phyloP scores from a whole-genome alignment of 208 protist species.

The Zelonia costaricensis region DNA sequence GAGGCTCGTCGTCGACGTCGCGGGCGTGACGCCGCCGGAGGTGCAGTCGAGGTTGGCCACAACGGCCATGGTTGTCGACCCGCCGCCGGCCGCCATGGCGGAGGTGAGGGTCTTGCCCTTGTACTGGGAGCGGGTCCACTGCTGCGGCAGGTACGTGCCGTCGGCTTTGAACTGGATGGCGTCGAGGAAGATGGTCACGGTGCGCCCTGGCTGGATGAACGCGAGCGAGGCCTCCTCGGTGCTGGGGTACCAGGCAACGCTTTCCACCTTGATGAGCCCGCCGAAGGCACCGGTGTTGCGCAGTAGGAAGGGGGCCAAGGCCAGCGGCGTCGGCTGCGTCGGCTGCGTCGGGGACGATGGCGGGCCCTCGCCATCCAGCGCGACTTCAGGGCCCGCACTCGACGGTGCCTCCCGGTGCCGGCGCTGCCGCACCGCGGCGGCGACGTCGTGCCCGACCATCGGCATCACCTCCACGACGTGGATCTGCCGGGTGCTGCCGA shows the following conservation, averaged over 20 bases:
- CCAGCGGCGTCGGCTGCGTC: not conserved
- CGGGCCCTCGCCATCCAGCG: not conserved
- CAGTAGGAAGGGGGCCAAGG: slow-evolving; percentile 38
- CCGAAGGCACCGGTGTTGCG: slow-evolving; percentile 60
- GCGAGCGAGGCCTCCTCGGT: slow-evolving; percentile 66
- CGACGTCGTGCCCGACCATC: slow-evolving; percentile 37
- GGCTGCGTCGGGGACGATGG: not conserved
- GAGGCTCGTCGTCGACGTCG: slow-evolving; percentile 25
- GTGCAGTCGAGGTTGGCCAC: slow-evolving; percentile 29
- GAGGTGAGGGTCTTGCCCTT: slow-evolving; percentile 43
- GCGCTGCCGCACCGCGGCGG: slow-evolving; percentile 13
- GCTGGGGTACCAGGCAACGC: slow-evolving; percentile 76
- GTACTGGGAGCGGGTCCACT: slow-evolving; percentile 62
- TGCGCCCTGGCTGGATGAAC: slow-evolving; percentile 67
- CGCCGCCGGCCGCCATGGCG: slow-evolving; percentile 41
- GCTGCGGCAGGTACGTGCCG: slow-evolving; percentile 61
- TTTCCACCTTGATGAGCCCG: slow-evolving; percentile 70
- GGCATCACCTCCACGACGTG: slow-evolving; percentile 70
- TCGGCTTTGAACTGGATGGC: slow-evolving; percentile 60
- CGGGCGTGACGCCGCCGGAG: slow-evolving; percentile 19
- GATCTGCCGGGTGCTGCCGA: slow-evolving; percentile 73
- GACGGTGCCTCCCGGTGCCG: slow-evolving; percentile 12
- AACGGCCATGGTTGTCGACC: slow-evolving; percentile 44
- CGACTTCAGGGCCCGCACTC: not conserved
- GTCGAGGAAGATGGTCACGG: slow-evolving; percentile 81